Conservation (phyloP, 2,329 filamentous ascomycete genomes). For the Aspergillus persii region DNA sequence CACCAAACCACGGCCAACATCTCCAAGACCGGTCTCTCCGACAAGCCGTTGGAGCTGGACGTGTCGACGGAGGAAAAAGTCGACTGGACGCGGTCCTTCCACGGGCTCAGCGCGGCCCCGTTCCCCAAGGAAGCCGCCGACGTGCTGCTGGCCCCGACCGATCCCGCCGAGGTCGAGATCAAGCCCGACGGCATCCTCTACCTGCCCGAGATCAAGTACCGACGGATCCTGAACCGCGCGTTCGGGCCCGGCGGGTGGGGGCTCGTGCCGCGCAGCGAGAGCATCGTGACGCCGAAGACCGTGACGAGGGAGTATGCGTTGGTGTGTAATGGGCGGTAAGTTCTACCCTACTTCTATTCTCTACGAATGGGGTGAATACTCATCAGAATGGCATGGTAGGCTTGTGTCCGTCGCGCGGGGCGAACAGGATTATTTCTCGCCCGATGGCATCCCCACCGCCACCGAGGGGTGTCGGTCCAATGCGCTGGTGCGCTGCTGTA, state of each 20-base stretch:
- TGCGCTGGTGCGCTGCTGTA: slow-evolving; percentile 96
- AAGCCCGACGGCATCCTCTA: slow-evolving; percentile 98
- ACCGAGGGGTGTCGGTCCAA: slow-evolving; percentile 98
- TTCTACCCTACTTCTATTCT: neutral
- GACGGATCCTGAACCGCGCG: slow-evolving; percentile 80
- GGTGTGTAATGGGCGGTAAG: slow-evolving; percentile 78
- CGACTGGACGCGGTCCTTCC: slow-evolving; percentile 82
- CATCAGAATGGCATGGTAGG: slow-evolving; percentile 46
- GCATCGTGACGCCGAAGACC: slow-evolving; percentile 75
- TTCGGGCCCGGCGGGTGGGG: slow-evolving; percentile 98
- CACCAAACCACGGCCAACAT: slow-evolving; percentile 36
- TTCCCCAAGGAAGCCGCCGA: slow-evolving; percentile 69
- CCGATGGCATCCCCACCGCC: slow-evolving; percentile 87
- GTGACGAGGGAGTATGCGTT: slow-evolving; percentile 92
- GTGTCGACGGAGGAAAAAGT: slow-evolving; percentile 47
- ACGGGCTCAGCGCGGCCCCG: slow-evolving; percentile 68
- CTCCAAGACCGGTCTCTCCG: slow-evolving; percentile 37
- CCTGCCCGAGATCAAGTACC: slow-evolving; percentile 96
- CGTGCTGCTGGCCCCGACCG: slow-evolving; percentile 66
- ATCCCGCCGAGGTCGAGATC: slow-evolving; percentile 80
- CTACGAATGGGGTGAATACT: neutral
- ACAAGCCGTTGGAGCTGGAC: slow-evolving; percentile 35
- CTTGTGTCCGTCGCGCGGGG: slow-evolving; percentile 90
- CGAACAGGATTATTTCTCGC: slow-evolving; percentile 89
- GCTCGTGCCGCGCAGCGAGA: slow-evolving; percentile 80